Evolutionary conservation across 352 stramenopile species (phyloP).

Genomic region (Globisporangium spinosum): DNA sequence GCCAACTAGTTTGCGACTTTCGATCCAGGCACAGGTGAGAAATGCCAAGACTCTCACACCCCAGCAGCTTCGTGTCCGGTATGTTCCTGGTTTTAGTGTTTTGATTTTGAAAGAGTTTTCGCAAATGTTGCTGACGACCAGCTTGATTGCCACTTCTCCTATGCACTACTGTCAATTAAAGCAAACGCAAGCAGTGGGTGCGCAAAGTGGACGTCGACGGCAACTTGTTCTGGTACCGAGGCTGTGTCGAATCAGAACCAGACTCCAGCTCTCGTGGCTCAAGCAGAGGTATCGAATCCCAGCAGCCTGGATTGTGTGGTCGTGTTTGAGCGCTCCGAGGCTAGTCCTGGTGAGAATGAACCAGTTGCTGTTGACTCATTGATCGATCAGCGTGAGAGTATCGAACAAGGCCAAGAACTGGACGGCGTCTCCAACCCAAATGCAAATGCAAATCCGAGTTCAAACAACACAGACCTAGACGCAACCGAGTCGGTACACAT

Average conservation of each 20-base stretch:
- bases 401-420: not conserved
- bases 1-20: no score
- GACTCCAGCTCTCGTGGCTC: not conserved
- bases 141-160: conserved; percentile 14
- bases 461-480: not conserved
- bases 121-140: not conserved
- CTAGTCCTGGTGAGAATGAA: not conserved
- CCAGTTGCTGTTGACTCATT: not conserved
- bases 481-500: not conserved
- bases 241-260: conserved; percentile 21
- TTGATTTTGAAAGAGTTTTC: no score
- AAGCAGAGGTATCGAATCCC: not conserved
- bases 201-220: conserved; percentile 12
- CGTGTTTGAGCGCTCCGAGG: not conserved
- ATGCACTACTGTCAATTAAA: conserved; percentile 6
- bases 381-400: not conserved
- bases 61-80: no score
- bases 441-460: not conserved
- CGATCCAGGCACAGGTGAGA: no score
- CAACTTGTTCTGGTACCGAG: conserved; percentile 12
- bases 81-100: no score
- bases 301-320: not conserved
- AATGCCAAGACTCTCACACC: no score
- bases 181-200: conserved; percentile 60
- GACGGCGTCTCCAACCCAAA: not conserved